Conservation (phyloP, 2,329 filamentous ascomycete genomes). For the Verticillium longisporum region DNA sequence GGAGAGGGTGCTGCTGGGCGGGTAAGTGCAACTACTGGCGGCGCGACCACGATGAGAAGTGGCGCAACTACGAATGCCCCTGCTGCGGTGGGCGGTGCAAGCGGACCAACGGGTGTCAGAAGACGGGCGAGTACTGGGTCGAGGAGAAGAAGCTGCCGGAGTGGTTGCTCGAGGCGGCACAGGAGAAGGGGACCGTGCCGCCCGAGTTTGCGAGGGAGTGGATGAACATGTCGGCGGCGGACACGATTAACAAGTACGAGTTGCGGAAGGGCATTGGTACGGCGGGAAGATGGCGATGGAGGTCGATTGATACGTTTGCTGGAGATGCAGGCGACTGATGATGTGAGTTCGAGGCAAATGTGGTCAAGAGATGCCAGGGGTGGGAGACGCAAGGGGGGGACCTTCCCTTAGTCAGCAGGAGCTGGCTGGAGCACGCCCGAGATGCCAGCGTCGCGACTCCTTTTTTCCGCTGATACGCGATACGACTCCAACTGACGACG, state of each 20-base stretch:
- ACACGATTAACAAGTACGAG: not conserved
- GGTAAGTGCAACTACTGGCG: not conserved
- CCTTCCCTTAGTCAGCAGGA: conserved; percentile 2
- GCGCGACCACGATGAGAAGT: not conserved
- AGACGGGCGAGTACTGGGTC: not conserved
- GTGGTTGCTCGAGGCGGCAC: not conserved
- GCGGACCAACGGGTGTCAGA: not conserved
- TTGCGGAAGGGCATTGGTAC: not conserved
- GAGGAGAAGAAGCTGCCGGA: not conserved
- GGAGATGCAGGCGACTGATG: not conserved
- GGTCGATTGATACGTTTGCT: not conserved
- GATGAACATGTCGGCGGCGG: not conserved
- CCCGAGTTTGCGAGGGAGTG: not conserved
- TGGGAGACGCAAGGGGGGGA: too few relatives aligned
- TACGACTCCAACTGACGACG: not conserved
- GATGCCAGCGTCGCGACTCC: conserved; percentile 13
- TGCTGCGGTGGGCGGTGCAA: not conserved
- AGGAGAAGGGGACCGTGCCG: not conserved
- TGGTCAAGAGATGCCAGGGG: too few relatives aligned
- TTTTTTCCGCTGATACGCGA: conserved; percentile 5
- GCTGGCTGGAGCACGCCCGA: not conserved
- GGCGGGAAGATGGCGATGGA: not conserved
- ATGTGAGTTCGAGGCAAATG: not conserved
- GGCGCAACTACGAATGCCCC: not conserved
- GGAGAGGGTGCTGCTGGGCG: not conserved